Conservation (phyloP, 345 rosid species). For the Bruguiera gymnorhiza region DNA sequence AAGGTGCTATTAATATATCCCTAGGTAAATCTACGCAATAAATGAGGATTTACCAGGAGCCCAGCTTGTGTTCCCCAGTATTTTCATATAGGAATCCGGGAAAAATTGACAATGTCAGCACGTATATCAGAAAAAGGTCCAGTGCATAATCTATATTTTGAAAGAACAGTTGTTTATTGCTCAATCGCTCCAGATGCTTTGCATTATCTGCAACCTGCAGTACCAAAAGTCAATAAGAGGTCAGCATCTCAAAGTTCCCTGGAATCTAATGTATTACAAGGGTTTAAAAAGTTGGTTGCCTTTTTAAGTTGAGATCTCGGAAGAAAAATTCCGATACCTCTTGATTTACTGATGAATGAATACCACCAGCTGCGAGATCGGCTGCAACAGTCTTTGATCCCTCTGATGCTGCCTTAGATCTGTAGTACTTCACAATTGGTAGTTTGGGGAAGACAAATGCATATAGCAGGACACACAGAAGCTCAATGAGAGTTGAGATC, state of each 20-base stretch:
- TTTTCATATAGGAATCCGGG: constrained; percentile 82
- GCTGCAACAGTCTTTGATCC: constrained; percentile 79
- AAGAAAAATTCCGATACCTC: background rate
- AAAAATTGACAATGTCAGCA: constrained; percentile 66
- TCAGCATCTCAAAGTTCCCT: background rate
- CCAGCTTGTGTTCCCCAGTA: constrained; percentile 64
- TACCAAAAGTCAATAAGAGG: background rate
- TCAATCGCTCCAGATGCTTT: constrained; percentile 42
- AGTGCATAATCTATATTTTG: constrained; percentile 61
- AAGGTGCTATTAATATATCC: too few species aligned
- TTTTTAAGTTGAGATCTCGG: background rate
- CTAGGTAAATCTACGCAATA: background rate
- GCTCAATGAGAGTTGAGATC: constrained; percentile 60
- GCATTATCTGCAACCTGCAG: constrained; percentile 41
- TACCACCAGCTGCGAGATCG: constrained; percentile 83
- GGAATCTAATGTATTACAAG: background rate
- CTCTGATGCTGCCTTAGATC: constrained; percentile 75
- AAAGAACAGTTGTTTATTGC: constrained; percentile 48
- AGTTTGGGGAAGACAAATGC: constrained; percentile 63
- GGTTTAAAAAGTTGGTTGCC: too few species aligned
- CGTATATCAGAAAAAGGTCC: constrained; percentile 59
- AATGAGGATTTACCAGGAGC: constrained; percentile 39
- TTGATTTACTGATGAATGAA: constrained; percentile 33
- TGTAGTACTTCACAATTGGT: constrained; percentile 74
- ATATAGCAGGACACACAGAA: constrained; percentile 61